Evolutionary conservation across 192 early-diverging fungal genomes (phyloP).

Genomic region (Chytriomyces confervae): DNA sequence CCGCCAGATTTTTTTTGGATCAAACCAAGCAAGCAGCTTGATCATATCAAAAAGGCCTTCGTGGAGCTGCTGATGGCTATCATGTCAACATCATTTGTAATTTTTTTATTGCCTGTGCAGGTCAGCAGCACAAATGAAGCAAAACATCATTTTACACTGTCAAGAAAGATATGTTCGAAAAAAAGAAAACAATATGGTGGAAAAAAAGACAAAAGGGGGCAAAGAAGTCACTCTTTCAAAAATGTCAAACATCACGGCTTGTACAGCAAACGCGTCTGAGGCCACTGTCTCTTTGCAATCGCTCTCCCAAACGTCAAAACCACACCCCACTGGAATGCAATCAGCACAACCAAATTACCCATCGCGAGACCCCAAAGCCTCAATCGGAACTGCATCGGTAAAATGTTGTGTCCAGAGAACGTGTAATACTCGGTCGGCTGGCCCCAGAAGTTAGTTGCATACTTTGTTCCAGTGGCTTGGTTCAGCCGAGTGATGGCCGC

Average conservation of each 20-base stretch:
- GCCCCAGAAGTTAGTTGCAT: slow-evolving; percentile 44
- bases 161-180: too few relatives aligned
- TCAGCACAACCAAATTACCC: slow-evolving; percentile 39
- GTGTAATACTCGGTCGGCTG: slow-evolving; percentile 62
- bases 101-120: too few relatives aligned
- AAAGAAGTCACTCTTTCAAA: too few relatives aligned
- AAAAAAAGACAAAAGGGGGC: too few relatives aligned
- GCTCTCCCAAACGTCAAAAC: slow-evolving; percentile 43
- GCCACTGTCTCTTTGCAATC: slow-evolving; percentile 39
- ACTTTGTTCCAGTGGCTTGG: slow-evolving; percentile 28
- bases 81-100: too few relatives aligned
- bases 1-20: too few relatives aligned
- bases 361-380: slow-evolving; percentile 53
- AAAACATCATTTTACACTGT: too few relatives aligned
- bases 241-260: not conserved
- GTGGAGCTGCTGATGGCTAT: too few relatives aligned
- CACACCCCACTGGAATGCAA: slow-evolving; percentile 41
- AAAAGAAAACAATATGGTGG: too few relatives aligned
- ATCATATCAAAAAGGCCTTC: too few relatives aligned
- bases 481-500: slow-evolving; percentile 53
- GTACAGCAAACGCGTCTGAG: slow-evolving; percentile 24
- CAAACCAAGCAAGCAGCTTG: too few relatives aligned
- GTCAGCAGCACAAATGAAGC: too few relatives aligned
- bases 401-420: slow-evolving; percentile 74
- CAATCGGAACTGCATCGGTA: slow-evolving; percentile 68